Evolutionary conservation across 208 protist genomes (phyloP), one percentile per base, ranked within the genome.

Genomic region (Crithidia fasciculata): DNA sequence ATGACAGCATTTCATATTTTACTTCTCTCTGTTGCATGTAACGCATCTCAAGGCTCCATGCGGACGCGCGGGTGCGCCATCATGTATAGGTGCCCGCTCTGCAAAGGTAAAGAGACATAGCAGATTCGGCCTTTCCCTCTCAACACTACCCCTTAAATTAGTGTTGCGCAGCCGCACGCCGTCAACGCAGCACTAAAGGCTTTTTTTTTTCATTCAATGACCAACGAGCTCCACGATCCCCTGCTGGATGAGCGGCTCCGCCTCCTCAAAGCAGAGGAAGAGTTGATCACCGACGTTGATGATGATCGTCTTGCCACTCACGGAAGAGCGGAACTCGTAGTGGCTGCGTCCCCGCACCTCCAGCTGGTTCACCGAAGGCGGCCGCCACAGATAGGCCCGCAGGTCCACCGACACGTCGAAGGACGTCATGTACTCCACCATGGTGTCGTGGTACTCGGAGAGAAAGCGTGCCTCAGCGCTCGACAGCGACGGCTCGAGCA

Each of bases 341-440:
- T 92, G 79, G 55, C 73, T 69, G 39, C 91, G 63, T 3, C 92
- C 89, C 36, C 92, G 81, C 39, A 96, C 88, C 75, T 95, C 88
- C 52, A 96, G 73, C 68, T 94, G 89, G 45, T 88, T 85, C 44
- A 77, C 72, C 10, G 82, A 89, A 0, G 92, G 92, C n/a, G 92
- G 92, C 16, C 92, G 80, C 88, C 89, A 95, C 53, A 78, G 80
- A 63, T 90, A 94, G 43, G 86, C 84, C n/a, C 92, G 82, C 72
- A 96, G 72, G 69, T 96, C 88, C 10, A 96, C 45, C 16, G 88
- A 86, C 36, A 93, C 64, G n/a, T 89, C 83, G 76, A 96, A 96
- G 40, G 86, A 88, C 15, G 86, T 95, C 88, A 95, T 96, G 78
- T 96, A 96, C 60, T 94, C 89, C 43, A 93, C 89, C 89, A 96